Percentiles rank a stretch among this genome's conserved stretches.
These are phyloP conservation scores for Fusarium nanum DNA, from an alignment of 2,329 filamentous ascomycete genomes.

Conservation along the genomic window DNA sequence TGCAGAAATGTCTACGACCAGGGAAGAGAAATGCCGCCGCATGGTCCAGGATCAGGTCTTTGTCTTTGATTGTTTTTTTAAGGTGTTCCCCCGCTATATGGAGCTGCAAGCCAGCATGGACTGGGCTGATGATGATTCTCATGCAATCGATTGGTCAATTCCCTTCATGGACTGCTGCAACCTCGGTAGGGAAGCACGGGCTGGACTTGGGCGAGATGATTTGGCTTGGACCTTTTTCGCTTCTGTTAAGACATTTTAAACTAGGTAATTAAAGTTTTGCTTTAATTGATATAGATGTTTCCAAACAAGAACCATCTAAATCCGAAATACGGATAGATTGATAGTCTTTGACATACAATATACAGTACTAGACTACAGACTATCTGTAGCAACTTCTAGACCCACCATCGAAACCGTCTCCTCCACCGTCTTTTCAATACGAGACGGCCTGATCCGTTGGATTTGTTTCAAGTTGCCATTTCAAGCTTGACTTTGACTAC, in stretches of 20 bases:
- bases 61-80: background rate
- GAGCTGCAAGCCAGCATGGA: slow-evolving; percentile 14
- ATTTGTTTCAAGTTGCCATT: slow-evolving; percentile 13
- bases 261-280: background rate
- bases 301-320: background rate
- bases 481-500: too few relatives aligned
- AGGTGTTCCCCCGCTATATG: slow-evolving; percentile 20
- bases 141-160: slow-evolving; percentile 37
- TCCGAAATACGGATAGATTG: background rate
- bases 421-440: slow-evolving; percentile 39
- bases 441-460: slow-evolving; percentile 10
- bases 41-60: slow-evolving; percentile 14
- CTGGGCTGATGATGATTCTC: slow-evolving; percentile 35
- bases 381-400: background rate
- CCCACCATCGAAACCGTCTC: slow-evolving; percentile 24
- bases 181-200: slow-evolving; percentile 31
- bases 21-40: slow-evolving; percentile 22
- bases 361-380: background rate
- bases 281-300: background rate
- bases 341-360: background rate
- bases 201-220: slow-evolving; percentile 12
- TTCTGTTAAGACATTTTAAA: slow-evolving; percentile 4
- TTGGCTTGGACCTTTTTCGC: slow-evolving; percentile 26
- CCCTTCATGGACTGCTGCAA: slow-evolving; percentile 21
- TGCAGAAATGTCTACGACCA: background rate